Evolutionary conservation across 2,329 filamentous ascomycete genomes (phyloP).

Genomic region (Rhinocladiella similis): DNA sequence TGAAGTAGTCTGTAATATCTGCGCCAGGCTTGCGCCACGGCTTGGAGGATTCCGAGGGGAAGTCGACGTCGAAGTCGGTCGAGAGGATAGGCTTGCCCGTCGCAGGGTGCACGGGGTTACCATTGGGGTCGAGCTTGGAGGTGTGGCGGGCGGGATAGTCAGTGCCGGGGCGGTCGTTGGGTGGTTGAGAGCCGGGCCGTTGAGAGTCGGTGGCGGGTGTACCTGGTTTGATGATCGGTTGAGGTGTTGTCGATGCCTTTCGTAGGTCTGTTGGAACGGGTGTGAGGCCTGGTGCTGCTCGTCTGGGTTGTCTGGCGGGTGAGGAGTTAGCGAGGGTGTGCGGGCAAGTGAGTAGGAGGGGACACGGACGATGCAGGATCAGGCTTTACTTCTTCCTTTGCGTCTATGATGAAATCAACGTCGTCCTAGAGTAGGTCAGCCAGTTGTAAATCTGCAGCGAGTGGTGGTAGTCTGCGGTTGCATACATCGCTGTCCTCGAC

Average conservation of each 20-base stretch:
- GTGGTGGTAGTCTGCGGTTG: constrained; percentile 32
- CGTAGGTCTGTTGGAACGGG: constrained; percentile 34
- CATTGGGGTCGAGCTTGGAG: constrained; percentile 76
- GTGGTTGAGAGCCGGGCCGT: constrained; percentile 33
- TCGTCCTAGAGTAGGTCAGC: constrained; percentile 39
- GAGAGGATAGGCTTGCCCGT: constrained; percentile 78
- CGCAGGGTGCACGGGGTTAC: constrained; percentile 73
- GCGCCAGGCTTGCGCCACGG: constrained; percentile 94
- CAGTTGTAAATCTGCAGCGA: no score
- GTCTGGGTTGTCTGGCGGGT: constrained; percentile 29
- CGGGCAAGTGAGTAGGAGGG: no score
- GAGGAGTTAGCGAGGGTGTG: constrained; percentile 11
- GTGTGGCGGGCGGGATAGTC: constrained; percentile 68
- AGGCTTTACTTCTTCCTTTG: constrained; percentile 42
- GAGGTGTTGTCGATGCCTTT: constrained; percentile 39
- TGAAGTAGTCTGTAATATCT: constrained; percentile 82
- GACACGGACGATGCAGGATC: constrained; percentile 39
- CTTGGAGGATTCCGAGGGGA: constrained; percentile 73
- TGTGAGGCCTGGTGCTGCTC: constrained; percentile 39
- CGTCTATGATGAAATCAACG: constrained; percentile 52
- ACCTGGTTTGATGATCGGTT: constrained; percentile 30
- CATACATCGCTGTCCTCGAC: constrained; percentile 38
- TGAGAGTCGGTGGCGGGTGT: constrained; percentile 17
- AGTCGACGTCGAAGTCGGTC: constrained; percentile 73
- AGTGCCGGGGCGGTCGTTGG: constrained; percentile 54